phyloP scores from a whole-genome alignment of 352 stramenopile species.

The Pythium pectinolyticum region DNA sequence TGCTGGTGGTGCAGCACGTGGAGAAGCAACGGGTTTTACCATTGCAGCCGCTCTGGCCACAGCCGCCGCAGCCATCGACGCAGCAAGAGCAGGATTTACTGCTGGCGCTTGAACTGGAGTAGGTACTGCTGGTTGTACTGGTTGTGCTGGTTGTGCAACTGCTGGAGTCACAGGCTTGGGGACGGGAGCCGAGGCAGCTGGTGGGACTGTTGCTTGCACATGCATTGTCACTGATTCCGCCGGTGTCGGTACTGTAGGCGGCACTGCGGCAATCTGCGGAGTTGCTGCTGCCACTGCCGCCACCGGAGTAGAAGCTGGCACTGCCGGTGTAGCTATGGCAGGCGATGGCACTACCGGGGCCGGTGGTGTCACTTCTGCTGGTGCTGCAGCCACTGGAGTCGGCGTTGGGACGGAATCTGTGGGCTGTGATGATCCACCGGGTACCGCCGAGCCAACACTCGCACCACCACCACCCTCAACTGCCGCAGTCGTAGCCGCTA shows the following conservation, averaged over 20 bases:
- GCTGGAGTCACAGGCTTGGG: not conserved
- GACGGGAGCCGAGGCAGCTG: not conserved
- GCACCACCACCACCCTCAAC: slow-evolving; percentile 2
- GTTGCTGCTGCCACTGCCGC: not conserved
- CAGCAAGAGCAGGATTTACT: not conserved
- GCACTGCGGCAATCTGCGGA: not conserved
- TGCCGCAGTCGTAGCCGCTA: slow-evolving; percentile 6
- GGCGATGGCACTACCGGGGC: not conserved
- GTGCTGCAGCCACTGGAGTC: not conserved
- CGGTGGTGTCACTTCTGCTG: not conserved
- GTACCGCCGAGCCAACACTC: slow-evolving; percentile 11
- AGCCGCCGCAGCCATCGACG: slow-evolving; percentile 8
- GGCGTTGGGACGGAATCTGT: not conserved
- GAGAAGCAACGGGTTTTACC: not conserved
- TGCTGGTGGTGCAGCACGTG: not conserved
- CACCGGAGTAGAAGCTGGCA: not conserved
- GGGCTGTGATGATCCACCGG: slow-evolving; percentile 24
- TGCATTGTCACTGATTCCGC: not conserved
- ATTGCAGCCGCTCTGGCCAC: not conserved
- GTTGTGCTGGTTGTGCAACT: not conserved
- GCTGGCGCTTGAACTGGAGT: not conserved
- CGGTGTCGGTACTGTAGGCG: not conserved
- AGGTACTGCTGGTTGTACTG: not conserved
- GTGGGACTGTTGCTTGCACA: not conserved
- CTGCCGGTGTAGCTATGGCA: not conserved